Evolutionary conservation across 768 basidiomycete species (phyloP).

Genomic region (Rhizopogon salebrosus): DNA sequence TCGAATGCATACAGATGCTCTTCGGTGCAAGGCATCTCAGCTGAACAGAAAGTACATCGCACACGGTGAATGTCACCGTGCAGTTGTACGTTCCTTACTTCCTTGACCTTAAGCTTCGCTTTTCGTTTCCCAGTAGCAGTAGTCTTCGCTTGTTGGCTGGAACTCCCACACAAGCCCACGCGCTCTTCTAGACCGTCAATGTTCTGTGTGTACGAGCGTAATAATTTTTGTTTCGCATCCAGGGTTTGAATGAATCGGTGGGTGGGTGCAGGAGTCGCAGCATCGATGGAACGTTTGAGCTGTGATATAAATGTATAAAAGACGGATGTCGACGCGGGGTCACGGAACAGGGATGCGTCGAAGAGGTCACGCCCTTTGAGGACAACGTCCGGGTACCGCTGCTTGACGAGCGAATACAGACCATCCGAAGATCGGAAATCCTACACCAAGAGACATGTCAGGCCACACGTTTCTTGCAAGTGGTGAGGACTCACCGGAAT

Average conservation of each 20-base stretch:
- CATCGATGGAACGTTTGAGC: conserved; percentile 78
- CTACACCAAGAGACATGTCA: conserved; percentile 34
- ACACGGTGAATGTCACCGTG: conserved; percentile 94
- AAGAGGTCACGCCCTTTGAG: conserved; percentile 94
- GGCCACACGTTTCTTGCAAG: not conserved
- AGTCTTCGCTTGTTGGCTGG: conserved; percentile 44
- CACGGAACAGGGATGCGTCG: conserved; percentile 86
- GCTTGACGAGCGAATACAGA: conserved; percentile 85
- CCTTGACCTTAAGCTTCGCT: conserved; percentile 57
- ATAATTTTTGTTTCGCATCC: conserved; percentile 75
- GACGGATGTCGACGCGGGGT: conserved; percentile 76
- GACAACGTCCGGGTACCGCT: conserved; percentile 75
- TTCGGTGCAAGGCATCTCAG: conserved; percentile 64
- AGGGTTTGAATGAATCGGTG: conserved; percentile 86
- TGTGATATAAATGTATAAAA: conserved; percentile 96
- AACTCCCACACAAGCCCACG: conserved; percentile 67
- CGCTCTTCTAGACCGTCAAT: conserved; percentile 91
- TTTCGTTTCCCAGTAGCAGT: conserved; percentile 60
- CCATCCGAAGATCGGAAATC: conserved; percentile 96
- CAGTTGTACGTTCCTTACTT: conserved; percentile 85
- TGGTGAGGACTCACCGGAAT: conserved; percentile 69
- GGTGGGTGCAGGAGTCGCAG: conserved; percentile 76
- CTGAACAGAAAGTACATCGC: conserved; percentile 80
- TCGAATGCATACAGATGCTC: conserved; percentile 62
- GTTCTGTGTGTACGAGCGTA: conserved; percentile 95